These are phyloP conservation scores for Kuraishia capsulata DNA, from an alignment of 805 yeast species.

Conservation along the genomic window DNA sequence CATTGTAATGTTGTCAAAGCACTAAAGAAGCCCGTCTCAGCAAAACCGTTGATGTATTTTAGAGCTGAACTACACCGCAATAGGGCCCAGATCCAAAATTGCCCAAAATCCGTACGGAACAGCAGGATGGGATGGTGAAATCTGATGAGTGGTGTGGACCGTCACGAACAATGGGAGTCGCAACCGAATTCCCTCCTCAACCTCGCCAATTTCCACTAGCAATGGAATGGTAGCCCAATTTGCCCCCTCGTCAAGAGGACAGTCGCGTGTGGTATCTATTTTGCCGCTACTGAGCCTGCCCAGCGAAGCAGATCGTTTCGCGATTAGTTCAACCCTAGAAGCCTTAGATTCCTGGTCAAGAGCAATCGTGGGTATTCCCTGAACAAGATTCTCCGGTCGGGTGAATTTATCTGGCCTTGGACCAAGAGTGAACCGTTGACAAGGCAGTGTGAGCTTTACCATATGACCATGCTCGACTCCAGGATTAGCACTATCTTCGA, in stretches of 20 bases:
- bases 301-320: conserved; percentile 7
- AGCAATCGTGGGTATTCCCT: conserved; percentile 19
- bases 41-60: too few relatives aligned
- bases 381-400: conserved; percentile 7
- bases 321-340: conserved; percentile 21
- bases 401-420: conserved; percentile 7
- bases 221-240: conserved; percentile 21
- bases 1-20: too few relatives aligned
- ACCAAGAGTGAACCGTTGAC: conserved; percentile 10
- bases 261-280: not conserved
- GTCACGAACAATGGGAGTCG: not conserved
- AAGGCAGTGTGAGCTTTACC: conserved; percentile 9
- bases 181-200: conserved; percentile 5
- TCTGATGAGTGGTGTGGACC: too few relatives aligned
- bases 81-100: too few relatives aligned
- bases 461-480: not conserved
- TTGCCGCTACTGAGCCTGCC: not conserved
- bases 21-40: too few relatives aligned
- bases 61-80: too few relatives aligned
- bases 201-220: conserved; percentile 4
- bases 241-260: conserved; percentile 12
- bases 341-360: conserved; percentile 16
- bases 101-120: too few relatives aligned
- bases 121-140: too few relatives aligned
- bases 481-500: not conserved